phyloP scores from a whole-genome alignment of 306 rosid genomes.

The Acacia melanoxylon region DNA sequence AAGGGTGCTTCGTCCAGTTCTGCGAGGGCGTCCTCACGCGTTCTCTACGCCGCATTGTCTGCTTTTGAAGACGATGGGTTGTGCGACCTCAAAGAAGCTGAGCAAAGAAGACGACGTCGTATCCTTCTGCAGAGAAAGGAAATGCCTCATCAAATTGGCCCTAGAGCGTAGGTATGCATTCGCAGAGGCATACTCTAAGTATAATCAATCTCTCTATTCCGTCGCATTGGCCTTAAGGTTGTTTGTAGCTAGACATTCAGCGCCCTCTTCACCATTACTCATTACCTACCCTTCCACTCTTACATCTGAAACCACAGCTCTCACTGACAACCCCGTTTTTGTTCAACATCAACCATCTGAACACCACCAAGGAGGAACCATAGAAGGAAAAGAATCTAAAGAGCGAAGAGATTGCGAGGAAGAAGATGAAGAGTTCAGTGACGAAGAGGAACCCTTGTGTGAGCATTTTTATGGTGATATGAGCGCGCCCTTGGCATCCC shows the following conservation, averaged over 20 bases:
- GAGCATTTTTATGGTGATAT: slow-evolving; percentile 15
- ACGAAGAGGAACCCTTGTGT: slow-evolving; percentile 4
- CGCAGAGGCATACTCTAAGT: slow-evolving; percentile 14
- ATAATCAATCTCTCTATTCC: slow-evolving; percentile 11
- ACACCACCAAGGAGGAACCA: background rate
- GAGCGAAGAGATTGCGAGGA: background rate
- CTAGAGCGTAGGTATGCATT: slow-evolving; percentile 2
- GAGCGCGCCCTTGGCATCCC: background rate
- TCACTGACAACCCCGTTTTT: background rate
- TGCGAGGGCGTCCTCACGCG: background rate
- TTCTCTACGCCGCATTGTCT: background rate
- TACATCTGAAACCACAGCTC: background rate
- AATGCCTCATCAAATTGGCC: slow-evolving; percentile 2
- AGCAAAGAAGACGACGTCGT: background rate
- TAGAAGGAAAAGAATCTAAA: background rate
- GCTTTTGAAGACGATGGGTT: background rate
- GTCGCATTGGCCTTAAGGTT: slow-evolving; percentile 16
- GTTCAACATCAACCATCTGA: background rate
- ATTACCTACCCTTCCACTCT: background rate
- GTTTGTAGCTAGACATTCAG: slow-evolving; percentile 8
- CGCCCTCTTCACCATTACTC: background rate
- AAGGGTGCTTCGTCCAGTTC: background rate
- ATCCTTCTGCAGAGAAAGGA: slow-evolving; percentile 14
- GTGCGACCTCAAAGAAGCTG: slow-evolving; percentile 14
- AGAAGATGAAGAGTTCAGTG: background rate